Evolutionary conservation across 1,284 basidiomycete genomes (phyloP).

Genomic region (Phylloporus sp.): DNA sequence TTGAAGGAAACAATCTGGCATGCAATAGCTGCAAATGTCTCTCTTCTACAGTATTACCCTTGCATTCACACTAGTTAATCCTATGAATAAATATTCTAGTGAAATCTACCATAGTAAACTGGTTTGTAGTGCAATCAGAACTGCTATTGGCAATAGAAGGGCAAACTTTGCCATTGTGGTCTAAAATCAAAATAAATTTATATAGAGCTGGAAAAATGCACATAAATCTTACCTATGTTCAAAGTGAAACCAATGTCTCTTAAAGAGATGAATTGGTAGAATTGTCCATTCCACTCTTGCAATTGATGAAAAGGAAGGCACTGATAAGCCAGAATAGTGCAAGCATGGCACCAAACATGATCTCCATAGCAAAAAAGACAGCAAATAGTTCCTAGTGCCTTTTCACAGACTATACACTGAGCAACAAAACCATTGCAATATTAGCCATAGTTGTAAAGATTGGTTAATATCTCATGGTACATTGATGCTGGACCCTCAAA

Average conservation of each 20-base stretch:
- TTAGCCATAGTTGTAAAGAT: no score
- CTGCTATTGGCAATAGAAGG: background rate
- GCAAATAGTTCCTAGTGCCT: background rate
- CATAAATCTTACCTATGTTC: background rate
- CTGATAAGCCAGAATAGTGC: background rate
- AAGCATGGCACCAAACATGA: background rate
- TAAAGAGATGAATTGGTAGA: background rate
- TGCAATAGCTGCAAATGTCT: conserved; percentile 17
- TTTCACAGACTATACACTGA: background rate
- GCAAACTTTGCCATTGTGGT: background rate
- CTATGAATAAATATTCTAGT: background rate
- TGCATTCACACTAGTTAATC: conserved; percentile 1
- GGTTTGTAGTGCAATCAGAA: background rate
- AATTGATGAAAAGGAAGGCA: background rate
- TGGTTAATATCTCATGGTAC: no score
- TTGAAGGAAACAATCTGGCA: conserved; percentile 29
- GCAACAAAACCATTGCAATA: no score
- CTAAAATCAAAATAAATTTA: background rate
- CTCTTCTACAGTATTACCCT: background rate
- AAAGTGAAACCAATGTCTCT: background rate
- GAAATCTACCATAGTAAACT: background rate
- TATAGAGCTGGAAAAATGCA: background rate
- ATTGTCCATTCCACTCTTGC: background rate
- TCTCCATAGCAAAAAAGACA: background rate
- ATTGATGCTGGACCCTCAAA: no score